Evolutionary conservation across 2,329 filamentous ascomycete genomes (phyloP), one percentile per base, ranked within the genome.

Genomic region (Stachybotrys chlorohalonatus): DNA sequence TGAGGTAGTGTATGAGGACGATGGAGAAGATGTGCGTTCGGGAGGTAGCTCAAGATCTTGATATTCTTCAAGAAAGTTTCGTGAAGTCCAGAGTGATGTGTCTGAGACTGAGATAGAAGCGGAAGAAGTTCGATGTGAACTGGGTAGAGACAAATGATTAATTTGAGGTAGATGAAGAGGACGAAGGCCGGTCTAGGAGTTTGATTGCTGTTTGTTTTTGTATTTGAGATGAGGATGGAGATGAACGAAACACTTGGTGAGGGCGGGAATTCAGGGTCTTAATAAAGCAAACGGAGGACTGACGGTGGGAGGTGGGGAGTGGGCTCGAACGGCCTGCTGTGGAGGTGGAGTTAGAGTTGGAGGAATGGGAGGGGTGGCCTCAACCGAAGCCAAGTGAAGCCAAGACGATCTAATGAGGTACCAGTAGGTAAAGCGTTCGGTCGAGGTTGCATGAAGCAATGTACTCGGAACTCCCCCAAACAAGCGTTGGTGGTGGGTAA

Each of bases 211-310:
- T 2, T 2, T 42, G 24, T 2, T 42, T 42, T 42, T 2, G 13
- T 42, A 13, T 13, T 5, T 42, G 36, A 13, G 13, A 17, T 30
- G 49, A 39, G n/a, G 32, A 42, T 36, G 17, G 39, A 51, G 36
- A 51, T 11, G 16, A 32, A 24, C 39, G 36, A 3, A 42, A 42
- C 3, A 13, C 15, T n/a, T 8, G 16, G 6, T 51, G 24, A 51
- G 32, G 17, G 49, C 24, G 49, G 49, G 32, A 32, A 51, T 56
- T 62, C 61, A 59, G 58, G 57, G 58, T 61, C 57, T 57, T 62
- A 62, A 62, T 62, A 57, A 58, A 48, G n/a, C 32, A 54, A 51
- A 32, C 49, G 51, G 36, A 42, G 8, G 36, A 13, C 36, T 9
- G 36, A 9, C 9, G 36, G 36, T 13, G 36, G 36, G 36, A 47